A percentile compares a stretch with the other conserved stretches of the same genome.
Conservation (phyloP, 2,329 filamentous ascomycete genomes). For the Arthrinium phaeospermum region DNA sequence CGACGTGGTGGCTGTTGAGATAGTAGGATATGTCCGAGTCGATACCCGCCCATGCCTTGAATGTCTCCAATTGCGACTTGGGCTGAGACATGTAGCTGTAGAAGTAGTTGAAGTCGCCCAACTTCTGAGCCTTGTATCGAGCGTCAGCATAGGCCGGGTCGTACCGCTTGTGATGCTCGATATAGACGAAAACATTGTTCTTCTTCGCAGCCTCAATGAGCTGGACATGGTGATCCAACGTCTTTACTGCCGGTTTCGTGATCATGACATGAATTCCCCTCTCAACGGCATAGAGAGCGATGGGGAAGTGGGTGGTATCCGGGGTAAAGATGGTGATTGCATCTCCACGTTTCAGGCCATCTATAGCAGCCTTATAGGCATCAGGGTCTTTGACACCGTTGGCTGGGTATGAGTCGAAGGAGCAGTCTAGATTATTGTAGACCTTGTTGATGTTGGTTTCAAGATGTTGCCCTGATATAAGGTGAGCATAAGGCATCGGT, state of each 20-base stretch:
- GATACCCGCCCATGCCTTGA: slow-evolving; percentile 91
- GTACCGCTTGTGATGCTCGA: slow-evolving; percentile 97
- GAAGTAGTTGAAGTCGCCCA: slow-evolving; percentile 98
- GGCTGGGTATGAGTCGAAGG: slow-evolving; percentile 82
- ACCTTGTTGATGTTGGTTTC: slow-evolving; percentile 84
- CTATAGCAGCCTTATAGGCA: slow-evolving; percentile 88
- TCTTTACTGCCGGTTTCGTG: slow-evolving; percentile 92
- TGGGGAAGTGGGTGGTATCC: slow-evolving; percentile 90
- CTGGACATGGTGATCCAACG: slow-evolving; percentile 77
- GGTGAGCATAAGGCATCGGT: slow-evolving; percentile 21
- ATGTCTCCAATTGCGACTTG: slow-evolving; percentile 90
- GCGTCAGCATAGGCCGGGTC: slow-evolving; percentile 94
- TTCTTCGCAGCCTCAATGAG: slow-evolving; percentile 75
- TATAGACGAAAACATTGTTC: slow-evolving; percentile 84
- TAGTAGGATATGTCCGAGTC: slow-evolving; percentile 97
- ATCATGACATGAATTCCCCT: slow-evolving; percentile 88
- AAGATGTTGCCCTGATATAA: slow-evolving; percentile 72
- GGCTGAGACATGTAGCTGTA: slow-evolving; percentile 97
- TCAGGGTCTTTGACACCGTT: slow-evolving; percentile 77
- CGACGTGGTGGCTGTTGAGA: slow-evolving; percentile 92
- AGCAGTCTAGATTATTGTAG: slow-evolving; percentile 88
- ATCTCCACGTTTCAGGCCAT: slow-evolving; percentile 78
- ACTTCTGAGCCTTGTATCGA: slow-evolving; percentile 71
- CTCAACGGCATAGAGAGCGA: slow-evolving; percentile 90
- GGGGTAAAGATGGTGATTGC: slow-evolving; percentile 97